phyloP scores from a whole-genome alignment of 2,329 filamentous ascomycete genomes.

The Chlorencoelia australis region DNA sequence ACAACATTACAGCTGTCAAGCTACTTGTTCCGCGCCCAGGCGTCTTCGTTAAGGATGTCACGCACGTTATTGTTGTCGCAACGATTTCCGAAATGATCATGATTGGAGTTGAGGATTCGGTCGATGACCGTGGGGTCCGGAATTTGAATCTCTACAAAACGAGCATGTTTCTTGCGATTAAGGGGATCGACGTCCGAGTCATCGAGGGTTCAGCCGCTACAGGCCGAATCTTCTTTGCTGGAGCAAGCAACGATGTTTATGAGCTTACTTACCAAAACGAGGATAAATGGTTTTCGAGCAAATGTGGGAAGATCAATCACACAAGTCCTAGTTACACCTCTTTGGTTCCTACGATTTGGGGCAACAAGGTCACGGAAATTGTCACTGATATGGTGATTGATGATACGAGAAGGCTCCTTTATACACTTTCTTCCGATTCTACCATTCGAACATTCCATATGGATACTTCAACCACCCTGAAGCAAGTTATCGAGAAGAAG shows the following conservation, averaged over 20 bases:
- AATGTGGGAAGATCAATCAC: conserved; percentile 83
- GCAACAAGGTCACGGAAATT: conserved; percentile 45
- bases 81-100: conserved; percentile 78
- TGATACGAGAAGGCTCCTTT: conserved; percentile 78
- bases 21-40: conserved; percentile 75
- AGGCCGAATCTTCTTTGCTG: conserved; percentile 90
- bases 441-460: conserved; percentile 90
- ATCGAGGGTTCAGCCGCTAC: conserved; percentile 69
- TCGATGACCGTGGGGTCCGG: conserved; percentile 58
- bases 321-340: conserved; percentile 63
- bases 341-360: conserved; percentile 43
- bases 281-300: conserved; percentile 89
- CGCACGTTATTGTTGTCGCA: conserved; percentile 78
- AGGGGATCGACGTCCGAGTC: conserved; percentile 64
- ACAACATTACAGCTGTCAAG: conserved; percentile 85
- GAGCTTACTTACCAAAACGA: conserved; percentile 96
- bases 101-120: conserved; percentile 66
- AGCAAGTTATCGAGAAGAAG: conserved; percentile 53
- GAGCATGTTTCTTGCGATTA: conserved; percentile 68
- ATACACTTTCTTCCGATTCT: conserved; percentile 79
- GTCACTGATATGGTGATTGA: conserved; percentile 78
- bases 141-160: conserved; percentile 78
- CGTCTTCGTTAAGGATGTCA: conserved; percentile 81
- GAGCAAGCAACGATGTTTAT: conserved; percentile 77
- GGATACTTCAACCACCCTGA: conserved; percentile 52